Evolutionary conservation across 257 asterid species (phyloP).

Genomic region (Henckelia pumila): DNA sequence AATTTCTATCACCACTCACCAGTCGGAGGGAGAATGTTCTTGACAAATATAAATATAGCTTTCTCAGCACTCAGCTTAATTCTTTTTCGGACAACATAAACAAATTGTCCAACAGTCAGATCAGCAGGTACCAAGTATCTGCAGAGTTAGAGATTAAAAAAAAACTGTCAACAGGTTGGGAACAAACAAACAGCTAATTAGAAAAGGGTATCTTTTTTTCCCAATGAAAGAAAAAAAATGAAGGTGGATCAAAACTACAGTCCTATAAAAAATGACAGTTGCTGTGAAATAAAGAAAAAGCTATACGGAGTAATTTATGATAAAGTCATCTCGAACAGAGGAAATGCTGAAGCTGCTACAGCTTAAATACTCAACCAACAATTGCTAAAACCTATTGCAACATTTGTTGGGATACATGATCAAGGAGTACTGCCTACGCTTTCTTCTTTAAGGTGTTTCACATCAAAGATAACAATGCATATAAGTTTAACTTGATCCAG

Average conservation of each 20-base stretch:
- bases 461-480: neutral
- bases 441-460: neutral
- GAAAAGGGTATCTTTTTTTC: neutral
- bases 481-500: too few relatives aligned
- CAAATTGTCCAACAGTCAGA: constrained; percentile 48
- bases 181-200: neutral
- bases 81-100: constrained; percentile 46
- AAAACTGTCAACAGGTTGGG: neutral
- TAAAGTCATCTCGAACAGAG: neutral
- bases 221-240: neutral
- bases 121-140: constrained; percentile 50
- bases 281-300: too few relatives aligned
- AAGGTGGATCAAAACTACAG: neutral
- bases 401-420: neutral
- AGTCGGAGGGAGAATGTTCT: constrained; percentile 43
- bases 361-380: neutral
- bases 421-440: neutral
- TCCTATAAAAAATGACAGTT: neutral
- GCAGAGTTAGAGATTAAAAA: neutral
- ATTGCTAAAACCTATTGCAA: neutral
- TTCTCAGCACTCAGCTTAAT: constrained; percentile 43
- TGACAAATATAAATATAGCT: constrained; percentile 44
- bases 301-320: neutral
- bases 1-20: constrained; percentile 25
- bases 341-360: too few relatives aligned